phyloP scores from a whole-genome alignment of 257 asterid species.

The Ocimum tenuiflorum region DNA sequence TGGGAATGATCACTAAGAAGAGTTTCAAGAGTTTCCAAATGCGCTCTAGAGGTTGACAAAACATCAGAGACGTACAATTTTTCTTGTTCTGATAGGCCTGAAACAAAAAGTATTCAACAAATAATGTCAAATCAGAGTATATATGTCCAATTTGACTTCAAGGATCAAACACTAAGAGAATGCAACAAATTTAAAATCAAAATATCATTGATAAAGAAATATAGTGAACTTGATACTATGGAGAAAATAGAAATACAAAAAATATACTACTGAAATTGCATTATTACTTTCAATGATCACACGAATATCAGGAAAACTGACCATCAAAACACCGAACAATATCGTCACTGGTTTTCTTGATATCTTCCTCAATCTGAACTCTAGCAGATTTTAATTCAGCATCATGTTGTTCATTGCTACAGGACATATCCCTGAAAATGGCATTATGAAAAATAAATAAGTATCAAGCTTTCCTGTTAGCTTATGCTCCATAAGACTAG shows the following conservation, averaged over 20 bases:
- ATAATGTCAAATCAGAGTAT: too few relatives aligned
- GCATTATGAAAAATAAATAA: not conserved
- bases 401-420: slow-evolving; percentile 55
- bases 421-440: slow-evolving; percentile 44
- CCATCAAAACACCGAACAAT: slow-evolving; percentile 43
- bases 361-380: slow-evolving; percentile 51
- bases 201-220: too few relatives aligned
- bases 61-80: slow-evolving; percentile 43
- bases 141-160: not conserved
- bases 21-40: slow-evolving; percentile 42
- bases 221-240: not conserved
- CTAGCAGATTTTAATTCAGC: slow-evolving; percentile 52
- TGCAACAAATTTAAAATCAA: too few relatives aligned
- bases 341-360: slow-evolving; percentile 37
- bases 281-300: not conserved
- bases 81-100: slow-evolving; percentile 63
- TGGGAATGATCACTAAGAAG: slow-evolving; percentile 50
- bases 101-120: not conserved
- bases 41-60: slow-evolving; percentile 38
- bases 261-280: not conserved
- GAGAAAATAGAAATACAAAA: not conserved
- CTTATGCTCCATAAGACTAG: not conserved
- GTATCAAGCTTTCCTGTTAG: not conserved
- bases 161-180: not conserved
- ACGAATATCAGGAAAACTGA: slow-evolving; percentile 23